phyloP scores from a whole-genome alignment of 495 filamentous ascomycete species.

The Bryoglossum gracile region DNA sequence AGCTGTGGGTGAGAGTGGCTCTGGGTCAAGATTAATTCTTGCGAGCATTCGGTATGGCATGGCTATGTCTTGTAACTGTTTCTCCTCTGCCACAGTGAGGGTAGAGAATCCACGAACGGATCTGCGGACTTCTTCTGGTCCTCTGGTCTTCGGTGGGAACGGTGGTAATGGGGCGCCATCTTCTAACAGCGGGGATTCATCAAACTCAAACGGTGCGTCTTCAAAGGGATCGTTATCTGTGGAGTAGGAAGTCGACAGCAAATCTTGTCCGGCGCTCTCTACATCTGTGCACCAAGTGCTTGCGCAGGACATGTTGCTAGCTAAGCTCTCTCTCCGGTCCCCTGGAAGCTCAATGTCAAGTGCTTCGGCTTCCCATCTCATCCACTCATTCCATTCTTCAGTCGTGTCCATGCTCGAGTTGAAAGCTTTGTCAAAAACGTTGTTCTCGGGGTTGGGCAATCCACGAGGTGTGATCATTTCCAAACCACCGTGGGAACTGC shows the following conservation, averaged over 20 bases:
- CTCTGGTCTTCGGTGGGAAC: not conserved
- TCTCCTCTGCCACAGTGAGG: conserved; percentile 10
- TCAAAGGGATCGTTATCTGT: not conserved
- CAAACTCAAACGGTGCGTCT: not conserved
- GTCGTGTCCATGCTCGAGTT: not conserved
- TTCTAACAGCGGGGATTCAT: not conserved
- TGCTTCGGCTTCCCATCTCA: conserved; percentile 13
- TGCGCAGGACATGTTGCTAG: conserved; percentile 6
- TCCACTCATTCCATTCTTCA: conserved; percentile 16
- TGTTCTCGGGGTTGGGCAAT: not conserved
- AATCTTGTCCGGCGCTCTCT: not conserved
- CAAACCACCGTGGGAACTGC: not conserved
- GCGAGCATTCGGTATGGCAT: conserved; percentile 10
- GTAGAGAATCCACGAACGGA: conserved; percentile 6
- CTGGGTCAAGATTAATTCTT: conserved; percentile 1
- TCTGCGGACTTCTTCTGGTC: conserved; percentile 7
- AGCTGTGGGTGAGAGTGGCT: not conserved
- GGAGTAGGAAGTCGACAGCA: not conserved
- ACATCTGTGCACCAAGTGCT: conserved; percentile 1
- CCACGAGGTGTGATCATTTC: conserved; percentile 1
- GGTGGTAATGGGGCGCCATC: not conserved
- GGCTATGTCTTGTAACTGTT: conserved; percentile 11
- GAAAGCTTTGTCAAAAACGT: conserved; percentile 11
- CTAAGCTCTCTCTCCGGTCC: not conserved
- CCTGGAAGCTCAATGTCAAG: not conserved